Evolutionary conservation across 2,329 filamentous ascomycete genomes (phyloP), one percentile per base, ranked within the genome.

Genomic region (Penicillium sp.): DNA sequence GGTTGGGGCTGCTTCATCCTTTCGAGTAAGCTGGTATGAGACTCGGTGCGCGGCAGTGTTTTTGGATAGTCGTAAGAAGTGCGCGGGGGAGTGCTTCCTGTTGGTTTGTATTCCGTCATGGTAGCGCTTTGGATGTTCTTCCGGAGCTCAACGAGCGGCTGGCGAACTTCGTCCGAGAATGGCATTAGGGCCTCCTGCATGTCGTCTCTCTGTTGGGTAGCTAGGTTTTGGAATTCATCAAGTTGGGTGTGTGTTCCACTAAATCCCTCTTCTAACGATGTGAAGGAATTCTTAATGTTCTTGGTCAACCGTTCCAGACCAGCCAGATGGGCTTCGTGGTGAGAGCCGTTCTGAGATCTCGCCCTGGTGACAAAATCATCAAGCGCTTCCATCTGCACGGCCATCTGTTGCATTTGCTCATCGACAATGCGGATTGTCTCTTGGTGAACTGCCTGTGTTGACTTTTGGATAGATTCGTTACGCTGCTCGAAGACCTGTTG

Each of bases 341-440:
- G 91, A 18, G 80, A 79, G 28, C 87, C 84, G 69, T 96, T 97
- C 66, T 95, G 88, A 1, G 83, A 83, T 59, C 87, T 85, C 50
- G 95, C 91, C 30, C 89, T 86, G 30, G 87, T 82, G 40, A 97
- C 91, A 65, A 97, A 96, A 62, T 93, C 90, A 66, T 97, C 93
- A 7, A 99, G 81, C 1, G 90, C 89, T 56, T 86, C 84, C 83
- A 99, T 92, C 72, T 97, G 91, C n/a, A 81, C 82, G 59, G 89
- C 87, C 68, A 99, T 88, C 63, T 96, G 90, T 56, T 83, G 82
- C 76, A 95, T 89, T 74, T 99, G 94, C 57, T 89, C 87, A 66
- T 93, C 89, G 12, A 97, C 92, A 57, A 95, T 93, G 6, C 87
- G 87, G 28, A 96, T 85, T 0, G 93, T 97, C 73, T 96, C 89